Conservation (phyloP, 495 filamentous ascomycete species). For the Podospora comata region DNA sequence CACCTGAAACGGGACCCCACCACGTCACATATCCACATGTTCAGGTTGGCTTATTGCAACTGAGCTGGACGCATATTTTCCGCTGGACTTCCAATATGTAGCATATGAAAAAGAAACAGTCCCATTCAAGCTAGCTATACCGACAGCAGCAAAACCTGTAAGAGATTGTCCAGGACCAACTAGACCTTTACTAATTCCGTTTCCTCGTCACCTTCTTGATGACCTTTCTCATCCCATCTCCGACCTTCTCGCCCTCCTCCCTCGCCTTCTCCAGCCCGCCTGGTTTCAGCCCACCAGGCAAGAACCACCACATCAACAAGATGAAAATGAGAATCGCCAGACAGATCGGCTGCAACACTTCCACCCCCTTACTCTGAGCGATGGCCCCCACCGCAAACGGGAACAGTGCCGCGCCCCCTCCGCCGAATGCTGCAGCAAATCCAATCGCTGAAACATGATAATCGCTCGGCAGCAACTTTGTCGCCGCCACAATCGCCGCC, state of each 20-base stretch:
- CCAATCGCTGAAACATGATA: conserved; percentile 80
- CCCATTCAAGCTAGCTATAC: no score
- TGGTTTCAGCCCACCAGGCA: conserved; percentile 31
- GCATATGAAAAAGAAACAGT: no score
- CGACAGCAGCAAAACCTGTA: no score
- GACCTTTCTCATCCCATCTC: conserved; percentile 20
- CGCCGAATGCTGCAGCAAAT: conserved; percentile 78
- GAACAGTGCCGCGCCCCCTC: conserved; percentile 72
- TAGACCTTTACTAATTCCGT: no score
- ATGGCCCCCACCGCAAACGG: conserved; percentile 84
- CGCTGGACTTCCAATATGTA: no score
- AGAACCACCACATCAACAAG: conserved; percentile 50
- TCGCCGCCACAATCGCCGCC: conserved; percentile 72
- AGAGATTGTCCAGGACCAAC: no score
- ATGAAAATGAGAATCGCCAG: conserved; percentile 63
- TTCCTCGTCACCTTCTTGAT: conserved; percentile 18
- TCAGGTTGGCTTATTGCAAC: no score
- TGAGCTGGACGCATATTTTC: no score
- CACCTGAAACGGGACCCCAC: no score
- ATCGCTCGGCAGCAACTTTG: conserved; percentile 73
- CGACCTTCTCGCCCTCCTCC: conserved; percentile 32
- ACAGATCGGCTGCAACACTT: conserved; percentile 73
- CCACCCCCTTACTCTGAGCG: conserved; percentile 73
- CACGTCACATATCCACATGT: no score
- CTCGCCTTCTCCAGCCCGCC: conserved; percentile 36